phyloP scores from a whole-genome alignment of 495 filamentous ascomycete genomes.

The Podospora appendiculata region DNA sequence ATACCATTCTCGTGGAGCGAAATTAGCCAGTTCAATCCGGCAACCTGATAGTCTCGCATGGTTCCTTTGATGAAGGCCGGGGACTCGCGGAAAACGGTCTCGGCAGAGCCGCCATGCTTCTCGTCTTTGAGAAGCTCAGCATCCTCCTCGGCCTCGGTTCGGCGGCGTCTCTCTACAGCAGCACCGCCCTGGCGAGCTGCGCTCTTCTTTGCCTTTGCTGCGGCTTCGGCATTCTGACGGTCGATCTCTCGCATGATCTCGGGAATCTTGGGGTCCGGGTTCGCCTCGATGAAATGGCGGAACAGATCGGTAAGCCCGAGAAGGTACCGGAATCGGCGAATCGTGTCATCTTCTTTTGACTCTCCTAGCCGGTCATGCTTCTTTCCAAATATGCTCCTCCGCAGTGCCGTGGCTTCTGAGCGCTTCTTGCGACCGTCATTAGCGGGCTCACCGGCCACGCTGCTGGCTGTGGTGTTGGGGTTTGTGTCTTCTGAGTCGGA shows the following conservation, averaged over 20 bases:
- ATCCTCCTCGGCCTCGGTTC: conserved; percentile 97
- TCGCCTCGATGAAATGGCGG: conserved; percentile 97
- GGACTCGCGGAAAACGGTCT: conserved; percentile 88
- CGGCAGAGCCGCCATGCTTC: conserved; percentile 72
- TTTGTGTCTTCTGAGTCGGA: conserved; percentile 89
- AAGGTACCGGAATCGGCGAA: conserved; percentile 90
- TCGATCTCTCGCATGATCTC: conserved; percentile 91
- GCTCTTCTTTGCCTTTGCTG: conserved; percentile 60
- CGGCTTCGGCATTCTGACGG: conserved; percentile 70
- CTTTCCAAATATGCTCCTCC: conserved; percentile 86
- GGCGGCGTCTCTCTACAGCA: conserved; percentile 66
- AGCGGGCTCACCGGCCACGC: conserved; percentile 64
- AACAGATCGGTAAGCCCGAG: conserved; percentile 95
- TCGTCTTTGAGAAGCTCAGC: conserved; percentile 91
- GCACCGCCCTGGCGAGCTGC: conserved; percentile 75
- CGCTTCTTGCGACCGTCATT: conserved; percentile 77
- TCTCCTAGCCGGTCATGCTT: conserved; percentile 87
- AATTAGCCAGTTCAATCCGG: conserved; percentile 95
- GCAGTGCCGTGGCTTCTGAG: conserved; percentile 75
- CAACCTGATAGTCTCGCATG: conserved; percentile 95
- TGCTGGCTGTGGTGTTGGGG: conserved; percentile 85
- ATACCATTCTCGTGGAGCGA: conserved; percentile 98
- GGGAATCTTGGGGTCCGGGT: conserved; percentile 84
- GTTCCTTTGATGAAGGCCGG: conserved; percentile 78
- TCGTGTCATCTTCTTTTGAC: conserved; percentile 95